Base-by-base conservation (phyloP, 2,329 filamentous ascomycete genomes). In the Neofusicoccum laricinum region DNA sequence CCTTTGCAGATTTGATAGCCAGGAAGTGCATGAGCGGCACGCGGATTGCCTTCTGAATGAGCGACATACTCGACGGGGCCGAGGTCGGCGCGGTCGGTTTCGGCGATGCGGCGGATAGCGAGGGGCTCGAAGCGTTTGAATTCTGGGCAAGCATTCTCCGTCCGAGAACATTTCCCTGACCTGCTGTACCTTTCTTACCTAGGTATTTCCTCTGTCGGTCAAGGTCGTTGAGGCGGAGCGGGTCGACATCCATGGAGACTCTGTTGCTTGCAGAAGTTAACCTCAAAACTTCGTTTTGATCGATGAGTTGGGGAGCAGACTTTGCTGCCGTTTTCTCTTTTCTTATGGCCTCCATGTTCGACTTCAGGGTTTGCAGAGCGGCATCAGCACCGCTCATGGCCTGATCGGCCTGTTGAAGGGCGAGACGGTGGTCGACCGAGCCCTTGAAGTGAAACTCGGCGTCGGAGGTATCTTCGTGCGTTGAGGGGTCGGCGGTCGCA, bases 301-400 rank as follows among this genome's bases (percentile, higher is more conserved):
- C 40, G 10, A 53, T n/a, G 25, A 41, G 19, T 68, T 21, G 5
- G 55, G 55, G 40, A 17, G 73, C 77, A 72, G 75, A 80, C 78
- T 84, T 84, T 72, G 85, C 86, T 41, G 85, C 85, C 73, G 87
- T 82, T 75, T 87, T 87, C 68, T 86, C 81, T 70, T 86, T 80
- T 70, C 86, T 80, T 59, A 85, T 81, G 21, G 84, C 82, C 66
- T 82, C 86, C 72, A 89, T 79, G 70, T 80, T 87, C 72, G 80
- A 85, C 73, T 87, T 82, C 62, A 89, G 78, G 43, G 81, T 82
- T 61, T 84, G 84, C 73, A 88, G 74, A 32, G 86, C 86, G 66
- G 84, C 82, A 72, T 89, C 86, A 43, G 82, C 82, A 66, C 82
- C 84, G 32, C 83, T 82, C 48, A 82, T 84, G 40, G 79, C 82